Percentiles rank a stretch among this genome's conserved stretches.
phyloP scores from a whole-genome alignment of 345 rosid species.

The Draba incana region DNA sequence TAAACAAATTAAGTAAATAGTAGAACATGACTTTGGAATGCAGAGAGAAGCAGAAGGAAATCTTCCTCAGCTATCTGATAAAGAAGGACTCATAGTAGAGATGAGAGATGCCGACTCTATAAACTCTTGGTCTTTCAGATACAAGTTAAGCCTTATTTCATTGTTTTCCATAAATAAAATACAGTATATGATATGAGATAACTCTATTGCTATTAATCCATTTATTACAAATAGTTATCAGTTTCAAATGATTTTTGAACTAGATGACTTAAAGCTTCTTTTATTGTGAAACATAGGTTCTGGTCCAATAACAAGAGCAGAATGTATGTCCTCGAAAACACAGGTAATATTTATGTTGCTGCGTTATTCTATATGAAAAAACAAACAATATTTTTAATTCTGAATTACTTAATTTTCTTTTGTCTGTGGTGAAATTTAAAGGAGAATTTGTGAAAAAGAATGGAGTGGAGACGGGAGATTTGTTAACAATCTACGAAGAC shows the following conservation, averaged over 20 bases:
- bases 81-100: slow-evolving; percentile 61
- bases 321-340: slow-evolving; percentile 85
- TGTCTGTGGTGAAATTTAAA: slow-evolving; percentile 31
- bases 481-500: slow-evolving; percentile 70
- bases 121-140: slow-evolving; percentile 58
- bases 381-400: background rate
- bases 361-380: too few relatives aligned
- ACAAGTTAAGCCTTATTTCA: slow-evolving; percentile 55
- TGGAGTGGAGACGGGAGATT: slow-evolving; percentile 59
- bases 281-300: slow-evolving; percentile 52
- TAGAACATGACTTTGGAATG: slow-evolving; percentile 5
- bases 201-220: background rate
- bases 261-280: slow-evolving; percentile 4
- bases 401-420: background rate
- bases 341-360: too few relatives aligned
- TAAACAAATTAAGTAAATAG: too few relatives aligned
- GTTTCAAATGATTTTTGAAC: background rate
- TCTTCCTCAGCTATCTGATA: slow-evolving; percentile 62
- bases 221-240: background rate
- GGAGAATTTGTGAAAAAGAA: slow-evolving; percentile 68
- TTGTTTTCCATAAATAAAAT: too few relatives aligned
- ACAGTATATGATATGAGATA: too few relatives aligned
- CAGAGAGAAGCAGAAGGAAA: slow-evolving; percentile 77
- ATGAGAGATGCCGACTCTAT: slow-evolving; percentile 54
- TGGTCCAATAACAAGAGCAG: slow-evolving; percentile 87